Base-by-base conservation (phyloP, 495 filamentous ascomycete genomes). In the Talaromyces nanjingensis region DNA sequence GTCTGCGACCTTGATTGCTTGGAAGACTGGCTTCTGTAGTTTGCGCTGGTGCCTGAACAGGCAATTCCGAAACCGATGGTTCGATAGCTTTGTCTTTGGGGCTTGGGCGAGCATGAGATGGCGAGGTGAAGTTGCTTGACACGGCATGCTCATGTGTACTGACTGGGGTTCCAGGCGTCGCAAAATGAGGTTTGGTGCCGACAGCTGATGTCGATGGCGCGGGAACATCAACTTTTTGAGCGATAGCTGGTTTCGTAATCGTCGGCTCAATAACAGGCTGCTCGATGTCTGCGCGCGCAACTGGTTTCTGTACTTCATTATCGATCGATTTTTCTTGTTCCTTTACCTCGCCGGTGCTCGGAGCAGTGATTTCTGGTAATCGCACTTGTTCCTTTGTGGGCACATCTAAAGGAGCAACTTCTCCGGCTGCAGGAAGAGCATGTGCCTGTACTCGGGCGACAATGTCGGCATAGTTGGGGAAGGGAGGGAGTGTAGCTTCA, bases 401-500 rank as follows among this genome's bases (percentile, higher is more conserved):
- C 22, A 14, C 27, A 2, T 52, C 45, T 12, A 49, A n/a, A 37
- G 42, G 11, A 22, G 60, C 8, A 31, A 11, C n/a, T 65, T 72
- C 57, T 63, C 63, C 29, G 65, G 69, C 14, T 64, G 67, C 58
- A 70, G 63, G 45, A 65, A 63, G 59, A 66, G 72, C 66, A 68
- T 76, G 57, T 65, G 70, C 52, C 65, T 71, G 62, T 54, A 68
- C 55, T 64, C 65, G 65, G 59, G 72, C 64, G 42, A 68, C 16
- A 24, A 71, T 76, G 65, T 64, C 74, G 73, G 69, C 74, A 76
- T 74, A 80, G 71, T 80, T 71, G 33, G 79, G 81, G 63, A 79
- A 75, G 53, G 79, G 72, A 29, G 91, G 90, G 57, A 96, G 82
- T 62, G 86, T 88, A 42, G 83, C 73, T 74, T 89, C 86, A 71